Base-by-base conservation (phyloP, 805 yeast genomes). In the Candida maris region DNA sequence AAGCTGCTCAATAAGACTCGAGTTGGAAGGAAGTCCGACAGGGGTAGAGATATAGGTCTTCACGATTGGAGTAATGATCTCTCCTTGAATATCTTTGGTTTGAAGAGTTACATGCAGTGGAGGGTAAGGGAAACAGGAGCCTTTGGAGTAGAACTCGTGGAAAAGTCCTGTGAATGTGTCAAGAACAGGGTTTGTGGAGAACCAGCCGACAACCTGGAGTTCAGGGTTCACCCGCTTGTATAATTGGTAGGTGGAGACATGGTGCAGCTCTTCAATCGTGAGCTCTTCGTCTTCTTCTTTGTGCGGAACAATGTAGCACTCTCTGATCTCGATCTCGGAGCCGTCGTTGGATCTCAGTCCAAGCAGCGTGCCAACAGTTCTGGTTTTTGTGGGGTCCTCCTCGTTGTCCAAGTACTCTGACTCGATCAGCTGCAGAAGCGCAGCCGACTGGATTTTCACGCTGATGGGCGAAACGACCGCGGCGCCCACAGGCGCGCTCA, bases 301-400 rank as follows among this genome's bases (percentile, higher is more conserved):
- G 53, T 85, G 85, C 30, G 95, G 93, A 39, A 87, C 93, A 58
- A 85, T 73, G 61, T 81, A 87, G 14, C 87, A 83, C 44, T 78
- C 84, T 56, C 77, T 74, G 51, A 87, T 67, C 51, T 81, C 91
- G 30, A 84, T 70, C 51, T 75, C 82, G 13, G 75, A 65, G 10
- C 94, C 94, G 57, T 86, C 95, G 43, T 86, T 95, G 18, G 89
- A 81, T 59, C 95, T 74, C 32, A 73, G 63, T 22, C 96, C 96
- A 31, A 87, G 67, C 41, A 87, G 70, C 10, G 95, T 84, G 43
- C 96, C 96, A 49, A 87, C 79, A 42, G 82, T 76, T 59, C 93
- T 73, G 46, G 68, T 65, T 45, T 73, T 75, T 57, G 67, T 68
- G 18, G 43, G 37, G 26, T 47, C 54, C n/a, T 44, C 41, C 19